Evolutionary conservation across 441 rosid genomes (phyloP).

Genomic region (Erodium moschatum): DNA sequence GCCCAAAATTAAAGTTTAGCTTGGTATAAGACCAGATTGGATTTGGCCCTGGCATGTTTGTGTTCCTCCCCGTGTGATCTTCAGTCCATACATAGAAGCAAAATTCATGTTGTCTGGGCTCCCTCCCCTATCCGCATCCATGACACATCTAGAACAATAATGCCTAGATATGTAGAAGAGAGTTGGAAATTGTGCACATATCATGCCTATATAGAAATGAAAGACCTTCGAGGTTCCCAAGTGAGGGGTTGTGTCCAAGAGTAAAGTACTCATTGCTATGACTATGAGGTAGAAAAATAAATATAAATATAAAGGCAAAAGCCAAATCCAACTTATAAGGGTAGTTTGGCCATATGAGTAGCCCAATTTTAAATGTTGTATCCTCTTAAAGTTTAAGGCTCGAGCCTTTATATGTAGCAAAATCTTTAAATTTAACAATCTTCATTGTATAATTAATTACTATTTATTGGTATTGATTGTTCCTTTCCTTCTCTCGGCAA

Average conservation of each 20-base stretch:
- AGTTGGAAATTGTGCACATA: not conserved
- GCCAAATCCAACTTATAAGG: not conserved
- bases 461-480: not conserved
- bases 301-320: not conserved
- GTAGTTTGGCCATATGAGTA: not conserved
- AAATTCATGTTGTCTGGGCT: not conserved
- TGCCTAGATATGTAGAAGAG: not conserved
- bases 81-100: not conserved
- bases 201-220: not conserved
- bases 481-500: constrained; percentile 22
- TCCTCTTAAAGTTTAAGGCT: not conserved
- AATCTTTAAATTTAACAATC: not conserved
- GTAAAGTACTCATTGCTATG: not conserved
- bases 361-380: not conserved
- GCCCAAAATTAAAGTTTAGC: not conserved
- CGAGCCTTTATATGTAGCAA: not conserved
- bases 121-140: not conserved
- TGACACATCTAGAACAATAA: not conserved
- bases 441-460: not conserved
- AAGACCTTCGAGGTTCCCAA: not conserved
- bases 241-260: not conserved
- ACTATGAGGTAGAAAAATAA: not conserved
- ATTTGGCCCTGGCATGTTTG: not conserved
- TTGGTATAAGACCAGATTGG: not conserved
- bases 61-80: not conserved